Conservation (phyloP, 371 early-diverging fungal genomes). For the Syncephalastrum contaminatum region DNA sequence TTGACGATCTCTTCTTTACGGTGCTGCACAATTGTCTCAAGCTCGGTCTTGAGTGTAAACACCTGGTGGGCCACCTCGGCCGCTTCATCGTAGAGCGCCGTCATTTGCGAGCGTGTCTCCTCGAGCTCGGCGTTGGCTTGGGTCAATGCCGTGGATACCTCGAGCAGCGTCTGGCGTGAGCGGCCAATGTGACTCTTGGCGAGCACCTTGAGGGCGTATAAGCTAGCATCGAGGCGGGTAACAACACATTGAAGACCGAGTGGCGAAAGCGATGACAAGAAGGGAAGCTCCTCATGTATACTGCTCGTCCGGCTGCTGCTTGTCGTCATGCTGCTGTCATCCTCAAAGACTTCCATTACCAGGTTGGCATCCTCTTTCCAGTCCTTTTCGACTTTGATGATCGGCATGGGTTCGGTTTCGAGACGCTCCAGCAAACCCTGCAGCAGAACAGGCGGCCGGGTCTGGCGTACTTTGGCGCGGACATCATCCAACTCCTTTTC, state of each 20-base stretch:
- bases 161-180: conserved; percentile 37
- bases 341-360: conserved; percentile 38
- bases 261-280: conserved; percentile 1
- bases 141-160: conserved; percentile 44
- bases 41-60: conserved; percentile 50
- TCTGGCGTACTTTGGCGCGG: conserved; percentile 34
- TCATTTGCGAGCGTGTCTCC: conserved; percentile 48
- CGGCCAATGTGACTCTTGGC: conserved; percentile 41
- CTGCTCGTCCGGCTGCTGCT: conserved; percentile 7
- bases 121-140: conserved; percentile 52
- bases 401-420: conserved; percentile 36
- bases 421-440: conserved; percentile 55
- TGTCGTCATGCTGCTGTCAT: conserved; percentile 11
- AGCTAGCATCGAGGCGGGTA: conserved; percentile 50
- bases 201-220: conserved; percentile 57
- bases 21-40: conserved; percentile 54
- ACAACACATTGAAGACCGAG: conserved; percentile 37
- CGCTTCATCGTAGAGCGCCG: conserved; percentile 54
- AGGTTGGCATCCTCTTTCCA: conserved; percentile 53
- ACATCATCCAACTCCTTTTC: conserved; percentile 38
- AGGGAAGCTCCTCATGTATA: background rate
- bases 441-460: conserved; percentile 52
- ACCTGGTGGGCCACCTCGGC: conserved; percentile 57
- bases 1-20: conserved; percentile 62
- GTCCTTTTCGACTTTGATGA: conserved; percentile 39